Evolutionary conservation across 2,329 filamentous ascomycete species (phyloP), one percentile per base, ranked within the genome.

Genomic region (Fusarium protoensiforme): DNA sequence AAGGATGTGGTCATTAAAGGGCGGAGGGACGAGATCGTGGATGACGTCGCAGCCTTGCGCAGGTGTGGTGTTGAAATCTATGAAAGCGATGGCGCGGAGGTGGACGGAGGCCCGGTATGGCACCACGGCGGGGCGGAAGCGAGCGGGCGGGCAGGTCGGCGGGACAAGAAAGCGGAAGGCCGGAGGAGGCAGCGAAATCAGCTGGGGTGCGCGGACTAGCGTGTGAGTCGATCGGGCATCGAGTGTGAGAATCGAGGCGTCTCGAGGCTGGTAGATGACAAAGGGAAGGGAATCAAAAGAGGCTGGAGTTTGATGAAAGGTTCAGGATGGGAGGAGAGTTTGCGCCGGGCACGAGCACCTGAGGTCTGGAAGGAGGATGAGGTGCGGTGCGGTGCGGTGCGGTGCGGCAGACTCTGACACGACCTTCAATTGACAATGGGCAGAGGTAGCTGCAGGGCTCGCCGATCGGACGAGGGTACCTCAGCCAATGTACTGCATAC

Each of bases 361-460:
- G 67, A 62, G 63, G 39, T 36, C 51, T 63, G 51, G 48, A 39
- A 69, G 46, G 16, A 59, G 48, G 48, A 53, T 53, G 48, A 27
- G 27, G 27, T 51, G 46, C 27, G 27, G 27, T 51, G 46, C 46
- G 24, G 46, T 48, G 43, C 46, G 46, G 46, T 48, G 43, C 43
- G 6, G 46, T 53, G 48, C 69, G 72, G 69, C 75, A 72, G 76
- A 73, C 64, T 69, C 66, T 74, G 68, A 66, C 59, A 43, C 38
- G 67, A 73, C 43, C 43, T 48, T 14, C 64, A 63, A 59, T 65
- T 56, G 69, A 60, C 61, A 38, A 63, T 58, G 62, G 61, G 59
- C 41, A 65, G 62, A 72, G 58, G 69, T 69, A 74, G 68, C 73
- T 78, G 72, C 77, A 78, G 68, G 76, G 76, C 69, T 71, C 67